phyloP scores from a whole-genome alignment of 495 filamentous ascomycete species.

The Penicillium malachiteum region DNA sequence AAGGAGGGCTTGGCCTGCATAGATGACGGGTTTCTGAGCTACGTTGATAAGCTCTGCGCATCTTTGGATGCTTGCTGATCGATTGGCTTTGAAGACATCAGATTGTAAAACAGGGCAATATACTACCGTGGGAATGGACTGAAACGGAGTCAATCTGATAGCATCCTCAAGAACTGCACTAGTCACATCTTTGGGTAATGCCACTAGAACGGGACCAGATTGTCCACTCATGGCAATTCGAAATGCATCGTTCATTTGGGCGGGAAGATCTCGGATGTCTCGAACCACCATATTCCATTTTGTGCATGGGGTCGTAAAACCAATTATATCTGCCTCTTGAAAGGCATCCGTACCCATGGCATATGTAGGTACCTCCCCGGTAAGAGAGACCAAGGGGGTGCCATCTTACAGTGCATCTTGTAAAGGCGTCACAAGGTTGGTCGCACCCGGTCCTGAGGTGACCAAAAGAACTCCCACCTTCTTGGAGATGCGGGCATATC shows the following conservation, averaged over 20 bases:
- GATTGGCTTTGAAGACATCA: too few relatives aligned
- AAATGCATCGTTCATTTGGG: conserved; percentile 61
- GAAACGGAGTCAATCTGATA: too few relatives aligned
- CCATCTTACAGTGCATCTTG: conserved; percentile 63
- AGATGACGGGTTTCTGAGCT: conserved; percentile 59
- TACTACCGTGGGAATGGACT: too few relatives aligned
- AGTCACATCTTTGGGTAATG: conserved; percentile 61
- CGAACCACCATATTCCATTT: conserved; percentile 68
- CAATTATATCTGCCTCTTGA: conserved; percentile 64
- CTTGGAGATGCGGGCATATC: conserved; percentile 59
- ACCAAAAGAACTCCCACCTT: conserved; percentile 62
- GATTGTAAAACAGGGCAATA: too few relatives aligned
- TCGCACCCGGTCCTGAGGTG: conserved; percentile 64
- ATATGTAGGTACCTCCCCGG: conserved; percentile 56
- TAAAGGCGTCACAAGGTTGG: conserved; percentile 63
- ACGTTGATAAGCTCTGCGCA: conserved; percentile 55
- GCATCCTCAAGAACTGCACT: conserved; percentile 39
- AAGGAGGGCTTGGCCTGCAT: conserved; percentile 59
- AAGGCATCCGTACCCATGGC: conserved; percentile 61
- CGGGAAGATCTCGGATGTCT: conserved; percentile 57
- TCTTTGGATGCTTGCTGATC: background rate
- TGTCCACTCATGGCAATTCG: conserved; percentile 59
- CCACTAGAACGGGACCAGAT: conserved; percentile 61
- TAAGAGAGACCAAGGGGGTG: conserved; percentile 62
- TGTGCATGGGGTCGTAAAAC: conserved; percentile 61